A percentile compares a stretch with the other conserved stretches of the same genome.
Conservation (phyloP, 257 asterid species). For the Nicotiana tomentosiformis region DNA sequence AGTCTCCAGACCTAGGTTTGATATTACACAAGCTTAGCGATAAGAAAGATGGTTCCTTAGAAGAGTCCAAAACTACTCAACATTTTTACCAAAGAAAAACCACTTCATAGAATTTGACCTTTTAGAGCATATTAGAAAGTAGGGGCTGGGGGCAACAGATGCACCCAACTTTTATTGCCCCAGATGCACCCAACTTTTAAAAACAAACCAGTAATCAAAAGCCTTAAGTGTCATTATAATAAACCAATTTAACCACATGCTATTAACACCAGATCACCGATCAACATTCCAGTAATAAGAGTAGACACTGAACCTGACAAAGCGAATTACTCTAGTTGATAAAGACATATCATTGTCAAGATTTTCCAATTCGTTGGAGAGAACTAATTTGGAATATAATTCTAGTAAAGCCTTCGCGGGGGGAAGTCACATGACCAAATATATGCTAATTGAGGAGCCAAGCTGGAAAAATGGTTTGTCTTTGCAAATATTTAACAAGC, state of each 20-base stretch:
- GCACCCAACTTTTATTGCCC: not conserved
- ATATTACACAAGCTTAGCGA: not conserved
- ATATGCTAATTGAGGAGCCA: not conserved
- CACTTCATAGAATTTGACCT: not conserved
- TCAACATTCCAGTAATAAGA: not conserved
- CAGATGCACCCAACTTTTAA: not conserved
- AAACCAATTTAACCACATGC: not conserved
- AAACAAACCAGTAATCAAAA: not conserved
- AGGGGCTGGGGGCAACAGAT: not conserved
- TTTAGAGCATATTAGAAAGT: not conserved
- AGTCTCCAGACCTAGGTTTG: constrained; percentile 73
- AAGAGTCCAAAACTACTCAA: not conserved
- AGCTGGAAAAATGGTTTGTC: not conserved
- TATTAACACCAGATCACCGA: not conserved
- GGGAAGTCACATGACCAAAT: not conserved
- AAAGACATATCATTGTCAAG: not conserved
- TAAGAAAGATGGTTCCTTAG: not conserved
- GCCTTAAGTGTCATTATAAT: not conserved
- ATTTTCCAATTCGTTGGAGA: not conserved
- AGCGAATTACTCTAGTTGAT: not conserved
- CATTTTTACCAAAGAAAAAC: not conserved
- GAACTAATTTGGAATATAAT: not conserved
- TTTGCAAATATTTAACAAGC: not conserved
- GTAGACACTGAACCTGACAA: not conserved
- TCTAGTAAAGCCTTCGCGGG: not conserved